A percentile compares a stretch with the other conserved stretches of the same genome.
Evolutionary conservation across 208 protist genomes (phyloP).

Genomic region (Trypanosoma rangeli): DNA sequence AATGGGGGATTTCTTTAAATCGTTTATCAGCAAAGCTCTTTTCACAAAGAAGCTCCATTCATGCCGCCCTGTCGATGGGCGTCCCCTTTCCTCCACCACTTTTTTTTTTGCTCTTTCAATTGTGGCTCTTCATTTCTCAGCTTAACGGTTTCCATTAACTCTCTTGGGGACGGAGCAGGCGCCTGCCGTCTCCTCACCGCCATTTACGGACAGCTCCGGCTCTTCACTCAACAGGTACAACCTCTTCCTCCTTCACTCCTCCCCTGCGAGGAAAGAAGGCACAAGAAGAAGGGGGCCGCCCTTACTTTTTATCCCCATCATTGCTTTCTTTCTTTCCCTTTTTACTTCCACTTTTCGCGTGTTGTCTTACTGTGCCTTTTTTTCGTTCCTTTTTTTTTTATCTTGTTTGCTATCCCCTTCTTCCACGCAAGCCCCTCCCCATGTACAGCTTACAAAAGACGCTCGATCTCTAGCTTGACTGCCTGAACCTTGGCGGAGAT

Average conservation of each 20-base stretch:
- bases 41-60: neutral
- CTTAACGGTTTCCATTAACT: neutral
- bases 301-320: constrained; percentile 4
- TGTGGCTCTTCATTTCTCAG: neutral
- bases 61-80: neutral
- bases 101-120: neutral
- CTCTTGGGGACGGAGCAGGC: neutral
- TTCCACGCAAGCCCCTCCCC: neutral
- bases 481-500: constrained; percentile 95
- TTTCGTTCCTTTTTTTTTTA: constrained; percentile 8
- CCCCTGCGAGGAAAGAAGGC: neutral
- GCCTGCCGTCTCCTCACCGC: neutral
- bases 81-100: neutral
- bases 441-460: constrained; percentile 87
- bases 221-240: neutral
- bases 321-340: neutral
- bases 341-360: neutral
- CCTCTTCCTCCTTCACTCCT: neutral
- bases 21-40: neutral
- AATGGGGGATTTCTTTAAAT: neutral
- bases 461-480: constrained; percentile 98
- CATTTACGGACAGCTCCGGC: neutral
- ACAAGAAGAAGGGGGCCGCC: neutral
- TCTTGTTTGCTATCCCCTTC: constrained; percentile 11
- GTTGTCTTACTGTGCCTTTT: neutral